Evolutionary conservation across 2,329 filamentous ascomycete species (phyloP).

Genomic region (Biscogniauxia marginata): DNA sequence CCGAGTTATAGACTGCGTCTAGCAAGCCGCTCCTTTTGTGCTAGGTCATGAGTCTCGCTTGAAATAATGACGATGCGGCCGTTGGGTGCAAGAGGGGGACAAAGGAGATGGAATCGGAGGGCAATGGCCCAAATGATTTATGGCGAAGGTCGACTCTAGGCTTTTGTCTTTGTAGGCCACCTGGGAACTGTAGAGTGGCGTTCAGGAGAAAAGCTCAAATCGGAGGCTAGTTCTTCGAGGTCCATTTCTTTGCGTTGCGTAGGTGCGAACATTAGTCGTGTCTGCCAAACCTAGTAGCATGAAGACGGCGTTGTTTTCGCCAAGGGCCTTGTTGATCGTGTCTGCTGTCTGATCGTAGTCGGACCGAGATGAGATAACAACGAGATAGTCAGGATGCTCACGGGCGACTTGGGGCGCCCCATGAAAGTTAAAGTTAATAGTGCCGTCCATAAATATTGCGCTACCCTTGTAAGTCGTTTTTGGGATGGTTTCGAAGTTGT

Average conservation of each 20-base stretch:
- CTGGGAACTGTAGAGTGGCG: constrained; percentile 45
- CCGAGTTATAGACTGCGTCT: constrained; percentile 41
- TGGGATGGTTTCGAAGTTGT: not conserved
- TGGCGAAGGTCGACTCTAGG: constrained; percentile 47
- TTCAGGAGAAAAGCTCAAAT: constrained; percentile 48
- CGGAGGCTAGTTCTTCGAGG: constrained; percentile 34
- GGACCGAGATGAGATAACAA: constrained; percentile 44
- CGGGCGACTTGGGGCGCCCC: constrained; percentile 40
- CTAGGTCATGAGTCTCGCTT: constrained; percentile 48
- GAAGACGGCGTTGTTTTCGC: constrained; percentile 41
- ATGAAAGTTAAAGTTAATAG: constrained; percentile 42
- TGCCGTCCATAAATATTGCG: constrained; percentile 47
- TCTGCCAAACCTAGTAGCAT: constrained; percentile 43
- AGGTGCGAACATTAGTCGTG: constrained; percentile 39
- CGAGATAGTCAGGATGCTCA: constrained; percentile 37
- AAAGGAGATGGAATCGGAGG: constrained; percentile 47
- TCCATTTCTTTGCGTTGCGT: constrained; percentile 37
- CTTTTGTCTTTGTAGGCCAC: constrained; percentile 37
- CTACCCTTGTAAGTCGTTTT: constrained; percentile 19
- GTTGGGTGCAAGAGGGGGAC: constrained; percentile 36
- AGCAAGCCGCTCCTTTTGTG: constrained; percentile 41
- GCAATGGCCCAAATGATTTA: constrained; percentile 52
- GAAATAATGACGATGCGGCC: constrained; percentile 45
- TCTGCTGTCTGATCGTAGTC: constrained; percentile 40
- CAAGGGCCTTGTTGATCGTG: constrained; percentile 41